These are phyloP conservation scores for Fusarium sp. DNA, from an alignment of 2,329 filamentous ascomycete genomes.

Conservation along the genomic window DNA sequence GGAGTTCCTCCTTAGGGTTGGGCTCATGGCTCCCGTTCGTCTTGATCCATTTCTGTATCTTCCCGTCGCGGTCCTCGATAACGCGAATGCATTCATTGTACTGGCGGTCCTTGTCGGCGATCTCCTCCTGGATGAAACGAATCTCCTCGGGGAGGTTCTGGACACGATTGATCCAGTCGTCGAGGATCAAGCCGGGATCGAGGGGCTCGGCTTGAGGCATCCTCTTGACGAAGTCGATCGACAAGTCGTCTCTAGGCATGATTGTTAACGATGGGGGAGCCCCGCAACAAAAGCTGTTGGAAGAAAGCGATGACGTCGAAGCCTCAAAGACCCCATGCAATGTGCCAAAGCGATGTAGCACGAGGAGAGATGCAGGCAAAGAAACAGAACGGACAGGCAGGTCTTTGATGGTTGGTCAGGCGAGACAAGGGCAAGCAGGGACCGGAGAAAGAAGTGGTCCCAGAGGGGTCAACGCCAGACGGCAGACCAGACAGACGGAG, in stretches of 20 bases:
- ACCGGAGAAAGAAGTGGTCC: conserved; percentile 43
- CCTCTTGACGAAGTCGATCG: conserved; percentile 76
- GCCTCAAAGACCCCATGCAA: conserved; percentile 34
- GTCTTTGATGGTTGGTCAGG: conserved; percentile 41
- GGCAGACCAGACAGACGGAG: conserved; percentile 1
- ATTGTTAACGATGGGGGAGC: conserved; percentile 64
- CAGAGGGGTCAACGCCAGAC: conserved; percentile 31
- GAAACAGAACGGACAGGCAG: conserved; percentile 27
- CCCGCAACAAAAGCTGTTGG: conserved; percentile 40
- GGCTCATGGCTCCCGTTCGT: conserved; percentile 77
- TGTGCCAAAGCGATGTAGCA: conserved; percentile 26
- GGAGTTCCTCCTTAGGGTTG: conserved; percentile 80
- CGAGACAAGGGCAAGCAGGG: conserved; percentile 37
- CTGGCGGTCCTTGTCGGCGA: conserved; percentile 81
- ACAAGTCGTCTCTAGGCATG: conserved; percentile 80
- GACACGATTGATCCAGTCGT: conserved; percentile 81
- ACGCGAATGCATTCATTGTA: conserved; percentile 76
- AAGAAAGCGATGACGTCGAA: conserved; percentile 39
- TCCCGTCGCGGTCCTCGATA: conserved; percentile 78
- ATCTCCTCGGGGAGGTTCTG: conserved; percentile 87
- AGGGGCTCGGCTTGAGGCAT: conserved; percentile 73
- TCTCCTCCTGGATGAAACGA: conserved; percentile 85
- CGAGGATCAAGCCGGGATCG: conserved; percentile 77
- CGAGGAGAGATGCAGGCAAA: conserved; percentile 29
- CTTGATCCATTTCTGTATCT: conserved; percentile 86